These are phyloP conservation scores for Adansonia digitata DNA, from an alignment of 345 rosid genomes.

Conservation along the genomic window DNA sequence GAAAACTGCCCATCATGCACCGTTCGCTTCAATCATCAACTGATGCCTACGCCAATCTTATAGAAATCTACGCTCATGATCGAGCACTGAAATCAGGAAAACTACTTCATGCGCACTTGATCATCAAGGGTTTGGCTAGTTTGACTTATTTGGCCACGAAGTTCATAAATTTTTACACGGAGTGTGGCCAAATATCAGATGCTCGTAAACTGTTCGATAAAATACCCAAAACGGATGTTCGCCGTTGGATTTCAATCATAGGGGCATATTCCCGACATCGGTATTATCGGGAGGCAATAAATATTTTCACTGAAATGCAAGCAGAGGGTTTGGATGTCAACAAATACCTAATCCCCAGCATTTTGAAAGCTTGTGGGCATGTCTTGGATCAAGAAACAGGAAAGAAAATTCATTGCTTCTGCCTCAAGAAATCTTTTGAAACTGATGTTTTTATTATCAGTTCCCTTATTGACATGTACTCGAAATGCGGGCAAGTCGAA, in stretches of 20 bases:
- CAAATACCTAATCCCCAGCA: slow-evolving; percentile 59
- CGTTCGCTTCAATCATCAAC: slow-evolving; percentile 33
- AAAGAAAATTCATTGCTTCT: slow-evolving; percentile 47
- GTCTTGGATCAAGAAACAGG: slow-evolving; percentile 44
- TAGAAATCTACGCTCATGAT: slow-evolving; percentile 31
- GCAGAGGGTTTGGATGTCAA: slow-evolving; percentile 38
- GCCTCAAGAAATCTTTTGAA: slow-evolving; percentile 41
- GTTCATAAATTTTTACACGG: slow-evolving; percentile 43
- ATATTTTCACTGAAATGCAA: slow-evolving; percentile 46
- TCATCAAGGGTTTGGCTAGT: slow-evolving; percentile 36
- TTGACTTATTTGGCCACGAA: slow-evolving; percentile 40
- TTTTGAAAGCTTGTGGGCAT: slow-evolving; percentile 66
- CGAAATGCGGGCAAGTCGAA: slow-evolving; percentile 46
- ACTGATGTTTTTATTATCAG: slow-evolving; percentile 53
- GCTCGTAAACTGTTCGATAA: slow-evolving; percentile 70
- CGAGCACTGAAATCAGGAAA: slow-evolving; percentile 41
- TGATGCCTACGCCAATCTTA: slow-evolving; percentile 32
- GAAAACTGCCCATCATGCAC: slow-evolving; percentile 16
- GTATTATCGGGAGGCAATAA: slow-evolving; percentile 44
- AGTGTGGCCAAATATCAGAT: slow-evolving; percentile 30
- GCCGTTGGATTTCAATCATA: slow-evolving; percentile 46
- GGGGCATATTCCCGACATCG: slow-evolving; percentile 61
- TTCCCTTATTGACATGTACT: slow-evolving; percentile 76
- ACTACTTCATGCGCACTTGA: slow-evolving; percentile 57
- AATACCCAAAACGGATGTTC: slow-evolving; percentile 45